These are phyloP conservation scores for Hyphopichia fennica DNA, from an alignment of 1,139 yeast genomes.

Conservation along the genomic window DNA sequence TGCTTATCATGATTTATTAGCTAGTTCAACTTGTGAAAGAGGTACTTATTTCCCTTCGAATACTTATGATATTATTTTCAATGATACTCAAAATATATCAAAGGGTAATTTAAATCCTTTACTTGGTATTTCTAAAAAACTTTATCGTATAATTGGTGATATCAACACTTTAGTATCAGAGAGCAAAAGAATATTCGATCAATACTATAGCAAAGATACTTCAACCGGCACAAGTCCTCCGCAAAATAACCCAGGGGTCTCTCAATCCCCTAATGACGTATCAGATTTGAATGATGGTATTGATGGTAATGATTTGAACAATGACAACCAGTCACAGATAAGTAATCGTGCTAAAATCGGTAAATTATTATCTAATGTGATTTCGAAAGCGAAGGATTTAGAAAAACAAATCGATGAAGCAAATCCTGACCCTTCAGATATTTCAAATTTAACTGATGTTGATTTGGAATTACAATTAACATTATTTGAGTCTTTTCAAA, in stretches of 20 bases:
- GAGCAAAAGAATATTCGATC: constrained; percentile 32
- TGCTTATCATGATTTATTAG: constrained; percentile 77
- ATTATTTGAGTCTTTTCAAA: constrained; percentile 69
- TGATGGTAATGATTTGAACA: not conserved
- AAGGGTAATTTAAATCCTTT: constrained; percentile 60
- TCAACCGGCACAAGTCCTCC: not conserved
- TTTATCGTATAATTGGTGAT: constrained; percentile 67
- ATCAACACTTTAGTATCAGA: constrained; percentile 62
- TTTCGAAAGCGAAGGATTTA: constrained; percentile 41
- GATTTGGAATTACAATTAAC: constrained; percentile 69
- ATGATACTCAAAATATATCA: constrained; percentile 29
- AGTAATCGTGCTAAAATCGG: constrained; percentile 28
- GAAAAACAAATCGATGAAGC: constrained; percentile 53
- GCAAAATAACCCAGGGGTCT: not conserved
- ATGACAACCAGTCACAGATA: constrained; percentile 18
- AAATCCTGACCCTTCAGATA: constrained; percentile 54
- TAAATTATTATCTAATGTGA: constrained; percentile 23
- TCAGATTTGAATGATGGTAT: constrained; percentile 1
- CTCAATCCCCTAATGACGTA: constrained; percentile 2
- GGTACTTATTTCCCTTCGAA: constrained; percentile 57
- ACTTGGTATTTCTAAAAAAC: constrained; percentile 69
- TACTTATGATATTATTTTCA: constrained; percentile 58
- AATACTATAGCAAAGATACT: constrained; percentile 6
- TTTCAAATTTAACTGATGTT: constrained; percentile 46
- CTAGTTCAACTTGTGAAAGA: constrained; percentile 57